Percentiles rank a stretch among this genome's conserved stretches.
Conservation (phyloP, 345 rosid genomes). For the Ceriops tagal region DNA sequence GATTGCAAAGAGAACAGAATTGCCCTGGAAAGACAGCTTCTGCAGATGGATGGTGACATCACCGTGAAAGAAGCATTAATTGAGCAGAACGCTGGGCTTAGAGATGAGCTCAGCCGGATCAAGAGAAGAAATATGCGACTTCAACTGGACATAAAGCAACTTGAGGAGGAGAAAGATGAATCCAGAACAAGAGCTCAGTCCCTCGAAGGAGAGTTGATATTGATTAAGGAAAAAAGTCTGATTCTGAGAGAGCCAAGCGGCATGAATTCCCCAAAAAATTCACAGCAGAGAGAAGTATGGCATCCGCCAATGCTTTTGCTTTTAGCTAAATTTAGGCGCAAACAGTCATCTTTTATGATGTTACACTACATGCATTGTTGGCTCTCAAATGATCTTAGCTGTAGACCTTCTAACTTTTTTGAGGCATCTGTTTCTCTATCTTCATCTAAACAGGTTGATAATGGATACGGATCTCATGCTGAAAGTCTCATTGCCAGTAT, state of each 20-base stretch:
- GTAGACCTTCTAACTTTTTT: not conserved
- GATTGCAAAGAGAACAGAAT: conserved; percentile 29
- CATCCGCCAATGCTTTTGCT: not conserved
- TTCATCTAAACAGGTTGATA: conserved; percentile 23
- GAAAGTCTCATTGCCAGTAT: conserved; percentile 5
- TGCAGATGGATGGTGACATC: conserved; percentile 28
- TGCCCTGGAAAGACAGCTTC: conserved; percentile 39
- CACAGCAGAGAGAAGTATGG: conserved; percentile 29
- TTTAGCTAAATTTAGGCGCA: not conserved
- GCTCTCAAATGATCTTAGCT: not conserved
- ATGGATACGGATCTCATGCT: conserved; percentile 5
- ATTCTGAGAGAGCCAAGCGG: conserved; percentile 18
- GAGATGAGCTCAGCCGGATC: conserved; percentile 34
- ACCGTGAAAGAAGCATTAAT: conserved; percentile 24
- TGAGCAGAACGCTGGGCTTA: conserved; percentile 32
- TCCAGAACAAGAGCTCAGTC: conserved; percentile 25
- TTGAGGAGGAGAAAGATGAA: conserved; percentile 42
- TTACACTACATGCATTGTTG: not conserved
- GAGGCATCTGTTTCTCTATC: not conserved
- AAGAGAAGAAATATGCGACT: conserved; percentile 39
- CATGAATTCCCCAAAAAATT: conserved; percentile 8
- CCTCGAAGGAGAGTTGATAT: conserved; percentile 42
- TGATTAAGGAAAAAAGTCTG: conserved; percentile 33
- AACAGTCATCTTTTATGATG: not conserved
- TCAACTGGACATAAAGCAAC: conserved; percentile 37